Base-by-base conservation (phyloP, 139 green algal genomes). In the Auxenochlorella protothecoides region DNA sequence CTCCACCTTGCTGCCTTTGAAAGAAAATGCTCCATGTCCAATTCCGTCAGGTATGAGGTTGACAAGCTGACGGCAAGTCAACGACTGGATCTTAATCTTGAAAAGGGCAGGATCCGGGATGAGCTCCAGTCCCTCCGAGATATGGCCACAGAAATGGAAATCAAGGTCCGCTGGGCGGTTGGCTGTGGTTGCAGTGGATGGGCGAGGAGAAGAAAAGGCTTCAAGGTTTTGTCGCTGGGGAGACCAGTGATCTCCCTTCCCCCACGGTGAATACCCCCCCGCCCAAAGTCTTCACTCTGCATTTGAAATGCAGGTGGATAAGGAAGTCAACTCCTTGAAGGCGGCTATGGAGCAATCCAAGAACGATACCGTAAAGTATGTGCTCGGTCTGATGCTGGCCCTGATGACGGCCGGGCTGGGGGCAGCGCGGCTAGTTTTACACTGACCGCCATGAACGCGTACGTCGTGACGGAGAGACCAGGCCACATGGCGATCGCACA, bases 51-150 rank as follows among this genome's bases (percentile, higher is more conserved):
- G 67, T 93, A 97, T 75, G 92, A 97, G 68, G 88, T 97, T 3
- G 92, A 97, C 81, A 97, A 97, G 75, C 83, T 97, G 6, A 95
- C 82, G 27, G 84, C 92, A 5, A 92, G 84, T 65, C 92, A 97
- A 80, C 80, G 92, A 11, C 80, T 97, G 10, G 92, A 97, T 72
- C 73, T 97, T 5, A 97, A 97, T 80, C 71, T 97, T 59, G 92
- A 97, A 65, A 97, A 97, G 70, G 92, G 92, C 62, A 83, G 91
- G 15, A 94, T 96, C 87, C 88, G 91, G 2, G 91, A 97, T 65
- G 91, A 97, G 76, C 71, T 97, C 66, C 83, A 83, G 67, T 69
- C 73, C 4, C 84, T 96, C 52, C 79, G 90, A 0, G 90, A 96
- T 74, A 92, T 90, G 74, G 72, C 80, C 15, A 88, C 84, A 4